Evolutionary conservation across 495 filamentous ascomycete genomes (phyloP), one percentile per base, ranked within the genome.

Genomic region (Pyrenula massariospora): DNA sequence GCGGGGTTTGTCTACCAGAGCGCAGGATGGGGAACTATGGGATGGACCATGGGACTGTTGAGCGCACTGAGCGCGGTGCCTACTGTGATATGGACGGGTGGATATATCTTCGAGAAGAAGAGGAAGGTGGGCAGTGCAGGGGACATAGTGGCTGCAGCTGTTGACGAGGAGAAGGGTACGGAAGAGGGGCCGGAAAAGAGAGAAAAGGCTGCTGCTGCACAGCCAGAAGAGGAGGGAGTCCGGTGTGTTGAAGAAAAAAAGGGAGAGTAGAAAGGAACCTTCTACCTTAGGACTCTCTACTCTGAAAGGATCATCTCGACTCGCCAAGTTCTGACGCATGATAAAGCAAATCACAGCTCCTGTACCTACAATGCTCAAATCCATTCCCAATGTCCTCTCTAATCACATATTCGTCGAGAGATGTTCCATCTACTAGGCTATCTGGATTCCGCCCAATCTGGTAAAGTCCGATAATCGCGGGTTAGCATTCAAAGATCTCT

Each of bases 11-110:
- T 76, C 20, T 62, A 60, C 19, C 63, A 73, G 11, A 54, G 54
- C 10, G 63, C 61, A 10, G 72, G 72, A 2, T 76, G 73, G 73
- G 59, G 53, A 47, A 65, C 61, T 2, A 74, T 75, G 73, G 67
- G 70, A 10, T 64, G 63, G 48, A 59, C 66, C 19, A 57, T 75
- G 56, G 73, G 70, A 2, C 25, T 69, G 0, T 15, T 67, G 22
- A 67, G 66, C 60, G 69, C 54, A 0, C 53, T 56, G 1, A 68
- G 59, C 36, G 69, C 69, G 12, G 50, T 68, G 19, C 57, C 57
- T 19, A 52, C 47, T 2, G 54, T 49, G 25, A n/a, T 56, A 2
- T 57, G 25, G n/a, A 58, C 54, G 11, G 57, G 54, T 12, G 54
- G 54, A 15, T 56, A 21, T 55, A 21, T 58, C 23, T 24, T 23